Base-by-base conservation (phyloP, 1,284 basidiomycete genomes). In the Ganoderma leucocontextum region DNA sequence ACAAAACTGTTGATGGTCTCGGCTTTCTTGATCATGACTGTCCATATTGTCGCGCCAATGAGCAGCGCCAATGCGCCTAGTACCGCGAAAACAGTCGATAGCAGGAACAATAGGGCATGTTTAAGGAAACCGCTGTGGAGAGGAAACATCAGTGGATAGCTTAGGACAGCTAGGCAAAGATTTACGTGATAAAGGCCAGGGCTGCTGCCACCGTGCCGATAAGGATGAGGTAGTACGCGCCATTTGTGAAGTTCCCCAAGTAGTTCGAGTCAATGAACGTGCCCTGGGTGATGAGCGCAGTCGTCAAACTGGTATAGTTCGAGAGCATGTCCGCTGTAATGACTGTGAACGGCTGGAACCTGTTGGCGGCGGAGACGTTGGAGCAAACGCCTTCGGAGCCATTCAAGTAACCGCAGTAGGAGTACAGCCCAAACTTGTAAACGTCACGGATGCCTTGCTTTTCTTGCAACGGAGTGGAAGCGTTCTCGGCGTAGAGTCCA, bases 361-460 rank as follows among this genome's bases (percentile, higher is more conserved):
- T 83, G 72, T 83, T 81, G 41, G 86, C 91, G 47, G 85, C 79
- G 41, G 88, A 87, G 58, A 83, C 79, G 75, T 89, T 91, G 53
- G 89, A 86, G 78, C 93, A 94, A 62, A 80, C 84, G 42, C 93
- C 93, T 38, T 82, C 82, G 33, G 84, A 84, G 49, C 79, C 78
- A 71, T 89, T 86, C 74, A 91, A 80, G 75, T 89, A 94, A 74
- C 84, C 92, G 73, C 92, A 94, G 77, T 92, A 87, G 25, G 88
- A 88, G 81, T 95, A 95, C 49, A 95, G 82, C 29, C 93, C 93
- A 73, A 91, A 95, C 68, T 88, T 82, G 80, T 95, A 95, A 69
- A 84, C 78, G 76, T 90, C 86, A 74, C 93, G 88, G 65, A 95
- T 81, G 39, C 93, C 93, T 29, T 82, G 80, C 62, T 81, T 75